Evolutionary conservation across 2,329 filamentous ascomycete genomes (phyloP).

Genomic region (Fusarium coffeatum): DNA sequence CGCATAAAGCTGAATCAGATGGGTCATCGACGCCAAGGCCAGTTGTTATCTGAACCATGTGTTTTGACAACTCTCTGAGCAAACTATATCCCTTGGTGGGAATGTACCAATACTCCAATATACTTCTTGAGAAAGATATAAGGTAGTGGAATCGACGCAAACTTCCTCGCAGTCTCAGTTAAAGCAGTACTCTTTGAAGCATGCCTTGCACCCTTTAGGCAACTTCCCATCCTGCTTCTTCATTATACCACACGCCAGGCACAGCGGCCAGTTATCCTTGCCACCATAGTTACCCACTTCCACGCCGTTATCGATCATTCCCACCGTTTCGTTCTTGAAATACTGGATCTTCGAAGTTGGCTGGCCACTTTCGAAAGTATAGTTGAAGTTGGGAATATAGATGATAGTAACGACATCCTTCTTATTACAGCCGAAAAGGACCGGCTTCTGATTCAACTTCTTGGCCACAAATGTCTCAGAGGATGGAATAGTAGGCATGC

Average conservation of each 20-base stretch:
- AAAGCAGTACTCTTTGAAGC: slow-evolving; percentile 13
- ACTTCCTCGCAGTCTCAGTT: background rate
- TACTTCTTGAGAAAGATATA: too few relatives aligned
- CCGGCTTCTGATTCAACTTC: slow-evolving; percentile 6
- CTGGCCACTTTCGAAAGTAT: slow-evolving; percentile 6
- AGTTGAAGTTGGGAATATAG: slow-evolving; percentile 16
- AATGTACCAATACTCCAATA: background rate
- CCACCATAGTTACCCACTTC: slow-evolving; percentile 14
- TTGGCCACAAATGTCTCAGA: slow-evolving; percentile 8
- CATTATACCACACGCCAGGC: slow-evolving; percentile 9
- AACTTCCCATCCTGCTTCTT: background rate
- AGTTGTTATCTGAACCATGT: background rate
- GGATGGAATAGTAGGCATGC: slow-evolving; percentile 6
- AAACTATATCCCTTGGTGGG: background rate
- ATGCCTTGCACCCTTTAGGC: background rate
- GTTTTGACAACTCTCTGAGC: background rate
- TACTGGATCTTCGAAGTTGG: slow-evolving; percentile 12
- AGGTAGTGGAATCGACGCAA: too few relatives aligned
- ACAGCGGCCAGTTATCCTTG: slow-evolving; percentile 9
- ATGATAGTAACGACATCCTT: slow-evolving; percentile 1
- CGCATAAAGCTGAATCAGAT: background rate
- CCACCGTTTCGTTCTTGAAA: background rate
- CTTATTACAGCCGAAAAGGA: slow-evolving; percentile 5
- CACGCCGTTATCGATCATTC: slow-evolving; percentile 11
- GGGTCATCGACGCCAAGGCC: background rate